Conservation (phyloP, 345 rosid genomes). For the Citrus maxima region DNA sequence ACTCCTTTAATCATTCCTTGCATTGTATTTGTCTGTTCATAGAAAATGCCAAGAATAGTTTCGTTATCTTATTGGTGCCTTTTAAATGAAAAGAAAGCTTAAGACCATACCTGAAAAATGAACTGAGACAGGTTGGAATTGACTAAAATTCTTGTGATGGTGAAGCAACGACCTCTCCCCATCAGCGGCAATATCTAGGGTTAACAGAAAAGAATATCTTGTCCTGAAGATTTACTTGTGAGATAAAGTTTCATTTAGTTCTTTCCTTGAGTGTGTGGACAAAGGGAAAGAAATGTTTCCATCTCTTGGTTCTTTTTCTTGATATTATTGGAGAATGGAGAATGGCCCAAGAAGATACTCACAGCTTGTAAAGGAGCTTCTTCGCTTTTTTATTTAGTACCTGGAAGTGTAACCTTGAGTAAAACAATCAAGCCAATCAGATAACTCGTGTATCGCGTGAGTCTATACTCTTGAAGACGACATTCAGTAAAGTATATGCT, state of each 20-base stretch:
- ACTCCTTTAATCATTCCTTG: constrained; percentile 36
- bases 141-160: constrained; percentile 7
- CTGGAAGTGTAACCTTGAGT: background rate
- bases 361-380: background rate
- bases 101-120: constrained; percentile 13
- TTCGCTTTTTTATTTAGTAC: background rate
- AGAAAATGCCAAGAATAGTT: background rate
- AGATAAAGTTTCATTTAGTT: constrained; percentile 14
- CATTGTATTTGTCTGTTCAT: constrained; percentile 28
- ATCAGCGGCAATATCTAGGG: constrained; percentile 2
- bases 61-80: background rate
- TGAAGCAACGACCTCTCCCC: constrained; percentile 8
- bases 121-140: background rate
- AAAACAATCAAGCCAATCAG: background rate
- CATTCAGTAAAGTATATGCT: constrained; percentile 20
- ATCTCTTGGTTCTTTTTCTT: background rate
- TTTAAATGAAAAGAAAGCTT: background rate
- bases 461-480: background rate
- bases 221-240: constrained; percentile 7
- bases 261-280: constrained; percentile 35
- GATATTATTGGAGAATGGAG: too few relatives aligned
- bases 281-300: constrained; percentile 4
- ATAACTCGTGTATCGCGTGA: background rate
- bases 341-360: background rate
- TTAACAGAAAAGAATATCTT: constrained; percentile 21